Percentiles rank a stretch among this genome's conserved stretches.
phyloP scores from a whole-genome alignment of 1,139 yeast genomes.

The Diutina ranongensis region DNA sequence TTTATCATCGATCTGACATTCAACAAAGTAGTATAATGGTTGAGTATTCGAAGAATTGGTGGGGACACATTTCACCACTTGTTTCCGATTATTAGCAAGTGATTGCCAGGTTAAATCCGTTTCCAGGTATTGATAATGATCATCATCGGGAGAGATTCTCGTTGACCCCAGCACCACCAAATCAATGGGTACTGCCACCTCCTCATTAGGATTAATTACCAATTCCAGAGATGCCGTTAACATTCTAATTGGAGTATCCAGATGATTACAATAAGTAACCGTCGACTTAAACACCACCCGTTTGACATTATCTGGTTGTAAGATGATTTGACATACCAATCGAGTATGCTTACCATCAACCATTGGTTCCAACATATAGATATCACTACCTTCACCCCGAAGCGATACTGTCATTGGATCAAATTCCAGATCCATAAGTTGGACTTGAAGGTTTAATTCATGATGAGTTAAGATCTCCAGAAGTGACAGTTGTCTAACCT shows the following conservation, averaged over 20 bases:
- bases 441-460: conserved; percentile 49
- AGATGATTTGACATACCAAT: conserved; percentile 54
- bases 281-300: conserved; percentile 68
- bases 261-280: conserved; percentile 54
- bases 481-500: conserved; percentile 46
- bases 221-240: conserved; percentile 14
- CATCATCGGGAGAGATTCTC: conserved; percentile 44
- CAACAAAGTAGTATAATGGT: conserved; percentile 60
- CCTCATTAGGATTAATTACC: conserved; percentile 39
- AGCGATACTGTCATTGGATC: conserved; percentile 51
- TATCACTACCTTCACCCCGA: conserved; percentile 74
- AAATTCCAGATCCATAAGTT: conserved; percentile 43
- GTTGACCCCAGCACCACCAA: conserved; percentile 49
- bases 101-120: not conserved
- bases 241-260: conserved; percentile 42
- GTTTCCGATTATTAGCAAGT: not conserved
- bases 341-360: conserved; percentile 57
- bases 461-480: conserved; percentile 47
- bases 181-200: conserved; percentile 63
- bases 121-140: not conserved
- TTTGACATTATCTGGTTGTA: conserved; percentile 72
- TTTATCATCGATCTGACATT: conserved; percentile 47
- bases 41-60: not conserved
- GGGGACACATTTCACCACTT: not conserved
- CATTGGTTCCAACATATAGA: conserved; percentile 58